These are phyloP conservation scores for Stachybotrys chartarum DNA, from an alignment of 2,329 filamentous ascomycete genomes.

Conservation along the genomic window DNA sequence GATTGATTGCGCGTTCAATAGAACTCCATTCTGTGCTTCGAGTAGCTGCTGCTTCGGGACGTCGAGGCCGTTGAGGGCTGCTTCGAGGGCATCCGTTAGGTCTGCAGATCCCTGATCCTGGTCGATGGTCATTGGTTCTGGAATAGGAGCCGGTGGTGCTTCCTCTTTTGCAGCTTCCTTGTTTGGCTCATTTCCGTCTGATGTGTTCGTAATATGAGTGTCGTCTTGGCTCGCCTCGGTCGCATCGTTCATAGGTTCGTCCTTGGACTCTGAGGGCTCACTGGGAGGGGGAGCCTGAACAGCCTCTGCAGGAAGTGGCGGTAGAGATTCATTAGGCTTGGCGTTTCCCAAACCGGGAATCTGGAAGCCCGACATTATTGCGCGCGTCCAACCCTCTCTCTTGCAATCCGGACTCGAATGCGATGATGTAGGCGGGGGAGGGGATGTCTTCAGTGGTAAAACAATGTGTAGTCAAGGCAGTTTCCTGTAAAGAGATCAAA, in stretches of 20 bases:
- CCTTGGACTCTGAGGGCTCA: constrained; percentile 13
- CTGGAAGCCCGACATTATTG: constrained; percentile 32
- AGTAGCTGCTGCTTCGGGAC: constrained; percentile 3
- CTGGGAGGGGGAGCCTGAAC: constrained; percentile 15
- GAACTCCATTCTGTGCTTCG: background rate
- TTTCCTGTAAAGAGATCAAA: no score
- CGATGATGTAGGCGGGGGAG: background rate
- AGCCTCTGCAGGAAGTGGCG: constrained; percentile 26
- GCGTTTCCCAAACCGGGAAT: constrained; percentile 36
- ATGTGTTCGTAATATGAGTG: constrained; percentile 4
- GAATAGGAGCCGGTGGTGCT: constrained; percentile 2
- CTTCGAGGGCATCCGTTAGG: constrained; percentile 35
- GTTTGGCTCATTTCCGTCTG: constrained; percentile 1
- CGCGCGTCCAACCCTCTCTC: background rate
- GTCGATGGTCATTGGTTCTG: constrained; percentile 31
- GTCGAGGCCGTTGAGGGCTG: constrained; percentile 32
- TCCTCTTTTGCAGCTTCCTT: background rate
- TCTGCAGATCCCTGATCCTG: constrained; percentile 26
- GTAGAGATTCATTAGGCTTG: constrained; percentile 32
- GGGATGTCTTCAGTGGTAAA: no score
- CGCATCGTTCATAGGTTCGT: constrained; percentile 3
- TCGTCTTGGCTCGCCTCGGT: background rate
- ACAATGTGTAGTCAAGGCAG: no score
- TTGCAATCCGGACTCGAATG: background rate
- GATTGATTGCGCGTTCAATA: background rate